Base-by-base conservation (phyloP, 495 filamentous ascomycete species). In the Penicillium bialowiezense region DNA sequence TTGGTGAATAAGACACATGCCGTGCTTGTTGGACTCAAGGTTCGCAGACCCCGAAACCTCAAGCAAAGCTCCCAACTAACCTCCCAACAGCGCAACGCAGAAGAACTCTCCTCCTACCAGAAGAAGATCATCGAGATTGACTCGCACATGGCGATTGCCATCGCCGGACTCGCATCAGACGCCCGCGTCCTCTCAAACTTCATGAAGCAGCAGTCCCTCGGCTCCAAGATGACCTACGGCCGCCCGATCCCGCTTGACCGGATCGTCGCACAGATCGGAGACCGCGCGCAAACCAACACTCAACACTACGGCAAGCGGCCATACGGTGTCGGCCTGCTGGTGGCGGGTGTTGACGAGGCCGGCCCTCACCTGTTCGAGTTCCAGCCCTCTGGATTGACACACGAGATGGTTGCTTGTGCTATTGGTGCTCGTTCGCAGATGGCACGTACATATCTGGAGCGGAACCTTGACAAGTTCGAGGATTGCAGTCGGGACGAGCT, bases 111-210 rank as follows among this genome's bases (percentile, higher is more conserved):
- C 46, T 97, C 95, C 38, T 98, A 98, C 78, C 93, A 98, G 74
- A 97, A 96, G 80, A 98, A 98, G 78, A 84, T 98, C 64, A 97
- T 98, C 73, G 84, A 82, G 62, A 88, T 98, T 74, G 93, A 98
- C 72, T 85, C 88, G 59, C 95, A 98, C 74, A 86, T 93, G 62
- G 93, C 91, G 58, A 82, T 97, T 66, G 90, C 92, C 59, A 92
- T 98, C 65, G 93, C 93, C 60, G 93, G 93, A 52, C 89, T 98
- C 50, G 92, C 95, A 46, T 96, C 93, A 54, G 93, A 98, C 74
- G 95, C 93, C 67, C 91, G 93, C 58, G 93, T 98, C 62, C 91
- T 98, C 60, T 96, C 91, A 77, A 97, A 97, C 82, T 97, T 96
- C 80, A 97, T 98, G 93, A 97, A 97, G 76, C 90, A 95, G 73